These are phyloP conservation scores for Teunomyces funiuensis DNA, from an alignment of 805 yeast species.

Conservation along the genomic window DNA sequence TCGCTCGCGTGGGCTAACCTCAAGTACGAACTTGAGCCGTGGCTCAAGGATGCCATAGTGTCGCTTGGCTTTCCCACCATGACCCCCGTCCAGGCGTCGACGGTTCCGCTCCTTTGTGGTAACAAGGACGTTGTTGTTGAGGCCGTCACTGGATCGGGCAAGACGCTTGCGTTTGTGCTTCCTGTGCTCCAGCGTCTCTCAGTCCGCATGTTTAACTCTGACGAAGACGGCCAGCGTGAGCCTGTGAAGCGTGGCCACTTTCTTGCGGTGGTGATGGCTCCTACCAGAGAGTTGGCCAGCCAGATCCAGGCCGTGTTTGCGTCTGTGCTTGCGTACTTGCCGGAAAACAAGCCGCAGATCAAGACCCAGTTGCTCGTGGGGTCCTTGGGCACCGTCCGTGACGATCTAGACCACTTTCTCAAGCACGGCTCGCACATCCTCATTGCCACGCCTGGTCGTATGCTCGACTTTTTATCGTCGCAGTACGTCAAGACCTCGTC, in stretches of 20 bases:
- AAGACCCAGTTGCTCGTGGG: conserved; percentile 66
- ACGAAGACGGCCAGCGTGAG: conserved; percentile 22
- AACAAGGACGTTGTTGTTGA: conserved; percentile 96
- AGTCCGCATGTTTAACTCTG: conserved; percentile 22
- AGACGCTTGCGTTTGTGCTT: conserved; percentile 84
- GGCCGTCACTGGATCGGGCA: conserved; percentile 98
- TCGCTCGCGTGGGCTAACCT: conserved; percentile 64
- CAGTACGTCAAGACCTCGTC: conserved; percentile 57
- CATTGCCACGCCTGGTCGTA: conserved; percentile 91
- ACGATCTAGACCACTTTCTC: conserved; percentile 64
- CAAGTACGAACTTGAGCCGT: conserved; percentile 55
- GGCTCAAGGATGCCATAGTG: conserved; percentile 71
- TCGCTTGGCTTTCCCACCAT: conserved; percentile 73
- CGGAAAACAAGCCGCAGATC: conserved; percentile 45
- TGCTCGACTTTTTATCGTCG: conserved; percentile 68
- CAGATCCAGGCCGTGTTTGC: conserved; percentile 72
- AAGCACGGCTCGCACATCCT: conserved; percentile 65
- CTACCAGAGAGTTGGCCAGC: conserved; percentile 67
- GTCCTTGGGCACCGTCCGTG: conserved; percentile 59
- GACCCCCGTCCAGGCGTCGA: conserved; percentile 98
- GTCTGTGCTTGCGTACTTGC: conserved; percentile 55
- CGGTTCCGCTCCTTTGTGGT: conserved; percentile 78
- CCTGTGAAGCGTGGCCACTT: conserved; percentile 61
- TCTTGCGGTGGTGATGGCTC: conserved; percentile 71
- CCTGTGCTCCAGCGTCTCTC: conserved; percentile 75